Percentiles rank a stretch among this genome's conserved stretches.
These are phyloP conservation scores for Mariannaea sp. DNA, from an alignment of 2,329 filamentous ascomycete genomes.

Conservation along the genomic window DNA sequence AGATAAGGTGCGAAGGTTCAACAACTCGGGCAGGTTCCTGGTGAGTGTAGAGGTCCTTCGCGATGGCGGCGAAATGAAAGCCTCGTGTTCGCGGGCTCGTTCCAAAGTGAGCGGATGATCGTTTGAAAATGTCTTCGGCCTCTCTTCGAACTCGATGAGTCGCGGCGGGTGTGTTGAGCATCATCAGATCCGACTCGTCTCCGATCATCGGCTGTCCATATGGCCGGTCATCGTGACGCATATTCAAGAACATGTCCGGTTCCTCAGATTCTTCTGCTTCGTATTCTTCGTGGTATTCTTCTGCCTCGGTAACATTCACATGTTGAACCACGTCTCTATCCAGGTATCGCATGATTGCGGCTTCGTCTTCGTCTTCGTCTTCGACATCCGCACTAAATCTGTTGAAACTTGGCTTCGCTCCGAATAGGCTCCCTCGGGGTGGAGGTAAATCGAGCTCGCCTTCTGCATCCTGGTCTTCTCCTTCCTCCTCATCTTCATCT, in stretches of 20 bases:
- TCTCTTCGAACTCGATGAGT: conserved; percentile 58
- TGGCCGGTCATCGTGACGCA: conserved; percentile 49
- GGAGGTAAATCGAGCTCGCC: conserved; percentile 44
- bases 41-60: conserved; percentile 67
- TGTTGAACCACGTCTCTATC: conserved; percentile 46
- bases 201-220: conserved; percentile 48
- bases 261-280: conserved; percentile 49
- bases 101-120: conserved; percentile 54
- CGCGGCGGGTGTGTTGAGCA: conserved; percentile 60
- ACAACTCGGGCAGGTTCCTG: conserved; percentile 63
- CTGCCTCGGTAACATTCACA: conserved; percentile 40
- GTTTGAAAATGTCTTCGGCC: conserved; percentile 60
- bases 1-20: conserved; percentile 73
- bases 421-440: conserved; percentile 42
- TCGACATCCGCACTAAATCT: conserved; percentile 35
- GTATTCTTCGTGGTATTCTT: conserved; percentile 48
- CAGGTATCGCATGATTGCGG: conserved; percentile 45
- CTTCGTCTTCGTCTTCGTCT: conserved; percentile 42
- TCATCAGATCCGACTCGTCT: conserved; percentile 57
- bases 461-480: conserved; percentile 42
- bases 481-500: conserved; percentile 40
- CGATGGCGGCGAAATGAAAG: conserved; percentile 71
- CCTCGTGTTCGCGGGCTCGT: conserved; percentile 54
- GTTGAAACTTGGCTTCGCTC: conserved; percentile 31
- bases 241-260: conserved; percentile 56